These are phyloP conservation scores for Penicillium argentinense DNA, from an alignment of 495 filamentous ascomycete species.

Conservation along the genomic window DNA sequence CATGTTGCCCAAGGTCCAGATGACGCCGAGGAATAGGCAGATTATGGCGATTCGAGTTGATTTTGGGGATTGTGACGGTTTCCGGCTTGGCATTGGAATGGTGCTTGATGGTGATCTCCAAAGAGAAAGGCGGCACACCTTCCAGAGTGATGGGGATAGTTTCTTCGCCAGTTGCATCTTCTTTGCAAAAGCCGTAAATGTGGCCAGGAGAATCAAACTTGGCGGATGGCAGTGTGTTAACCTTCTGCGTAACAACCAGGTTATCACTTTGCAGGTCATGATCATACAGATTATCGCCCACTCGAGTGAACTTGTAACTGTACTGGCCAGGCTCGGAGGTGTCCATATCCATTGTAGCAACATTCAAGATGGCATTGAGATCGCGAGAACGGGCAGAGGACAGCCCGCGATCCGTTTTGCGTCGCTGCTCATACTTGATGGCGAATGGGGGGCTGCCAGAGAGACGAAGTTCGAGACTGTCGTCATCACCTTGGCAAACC, in stretches of 20 bases:
- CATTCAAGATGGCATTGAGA: conserved; percentile 68
- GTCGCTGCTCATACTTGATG: conserved; percentile 75
- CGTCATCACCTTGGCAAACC: conserved; percentile 92
- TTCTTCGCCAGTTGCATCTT: conserved; percentile 77
- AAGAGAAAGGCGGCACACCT: conserved; percentile 81
- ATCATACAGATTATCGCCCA: conserved; percentile 83
- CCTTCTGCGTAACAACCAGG: conserved; percentile 74
- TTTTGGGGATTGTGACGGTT: conserved; percentile 71
- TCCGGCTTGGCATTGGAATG: conserved; percentile 77
- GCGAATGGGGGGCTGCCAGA: conserved; percentile 80
- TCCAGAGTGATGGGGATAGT: conserved; percentile 79
- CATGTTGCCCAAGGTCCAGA: conserved; percentile 80
- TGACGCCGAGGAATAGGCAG: conserved; percentile 79
- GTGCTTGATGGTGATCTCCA: conserved; percentile 92
- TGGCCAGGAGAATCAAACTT: conserved; percentile 84
- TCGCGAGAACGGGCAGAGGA: conserved; percentile 60
- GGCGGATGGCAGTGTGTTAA: conserved; percentile 78
- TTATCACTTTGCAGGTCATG: conserved; percentile 59
- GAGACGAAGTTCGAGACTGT: conserved; percentile 77
- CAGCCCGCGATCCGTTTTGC: conserved; percentile 62
- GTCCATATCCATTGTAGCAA: conserved; percentile 77
- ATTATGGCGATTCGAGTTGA: conserved; percentile 70
- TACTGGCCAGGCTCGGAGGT: conserved; percentile 78
- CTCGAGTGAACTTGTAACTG: conserved; percentile 78
- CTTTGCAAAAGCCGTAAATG: conserved; percentile 90